Base-by-base conservation (phyloP, 2,329 filamentous ascomycete species). In the Fusarium piperis region DNA sequence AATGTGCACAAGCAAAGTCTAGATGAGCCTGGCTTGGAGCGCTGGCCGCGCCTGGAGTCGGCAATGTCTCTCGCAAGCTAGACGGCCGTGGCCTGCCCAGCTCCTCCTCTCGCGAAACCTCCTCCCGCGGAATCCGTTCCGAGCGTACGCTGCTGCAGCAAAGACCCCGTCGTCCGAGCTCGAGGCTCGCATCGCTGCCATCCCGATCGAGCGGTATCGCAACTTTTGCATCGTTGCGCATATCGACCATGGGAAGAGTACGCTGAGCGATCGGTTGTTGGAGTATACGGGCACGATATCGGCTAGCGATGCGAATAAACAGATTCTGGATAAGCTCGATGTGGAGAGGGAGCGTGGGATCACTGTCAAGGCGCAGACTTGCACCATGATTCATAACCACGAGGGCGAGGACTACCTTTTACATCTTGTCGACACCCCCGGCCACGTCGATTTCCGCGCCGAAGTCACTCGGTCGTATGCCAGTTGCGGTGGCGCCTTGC, bases 201-300 rank as follows among this genome's bases (percentile, higher is more conserved):
- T 95, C 61, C 93, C 93, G 3, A 92, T 95, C 76, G 90, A 92
- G 64, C 89, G 93, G 20, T 95, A 90, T 74, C 92, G 96, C 70
- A 99, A 99, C 82, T 99, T 99, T 81, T 99, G 96, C 83, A 98
- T 99, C 78, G 95, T 99, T 58, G 96, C 96, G 11, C 96, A 99
- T 81, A 97, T 99, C 79, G 96, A 99, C 81, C 96, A 99, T 90
- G 96, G 96, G 77, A 99, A 99, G 83, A 97, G 93, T 79, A 99
- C 96, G 6, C 90, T 99, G 59, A 95, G 92, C 74, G 96, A 99
- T 78, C 92, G 96, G 3, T 85, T 99, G 60, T 88, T 99, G 69
- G 96, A 99, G 85, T 86, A 97, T 71, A 99, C 96, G 1, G 95
- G 96, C 20, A 98, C 95, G 8, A 98, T 99, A 71, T 85, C 93